A percentile compares a stretch with the other conserved stretches of the same genome.
Conservation (phyloP, 169 alveolate species). For the Toxoplasma gondii region DNA sequence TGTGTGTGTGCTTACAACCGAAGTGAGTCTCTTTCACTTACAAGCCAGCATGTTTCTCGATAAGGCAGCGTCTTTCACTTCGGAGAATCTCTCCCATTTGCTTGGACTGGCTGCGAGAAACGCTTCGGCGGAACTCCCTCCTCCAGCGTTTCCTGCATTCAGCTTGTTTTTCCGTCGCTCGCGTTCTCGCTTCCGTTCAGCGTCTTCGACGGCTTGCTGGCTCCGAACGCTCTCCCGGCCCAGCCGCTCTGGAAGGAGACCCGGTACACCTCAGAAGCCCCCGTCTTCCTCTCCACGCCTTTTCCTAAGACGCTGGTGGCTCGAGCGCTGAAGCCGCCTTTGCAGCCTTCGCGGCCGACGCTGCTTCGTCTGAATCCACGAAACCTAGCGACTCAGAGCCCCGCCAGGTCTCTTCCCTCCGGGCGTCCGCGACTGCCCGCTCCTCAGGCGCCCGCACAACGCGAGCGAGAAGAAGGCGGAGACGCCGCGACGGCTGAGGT, state of each 20-base stretch:
- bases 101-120: too few relatives aligned
- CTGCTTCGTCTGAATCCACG: constrained; percentile 26
- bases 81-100: too few relatives aligned
- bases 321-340: not conserved
- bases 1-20: too few relatives aligned
- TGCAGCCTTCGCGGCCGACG: not conserved
- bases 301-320: constrained; percentile 16
- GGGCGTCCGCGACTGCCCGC: not conserved
- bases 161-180: too few relatives aligned
- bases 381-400: not conserved
- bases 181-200: not conserved
- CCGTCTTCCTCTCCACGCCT: not conserved
- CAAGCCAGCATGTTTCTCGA: too few relatives aligned
- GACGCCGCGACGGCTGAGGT: too few relatives aligned
- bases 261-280: not conserved
- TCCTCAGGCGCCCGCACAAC: too few relatives aligned
- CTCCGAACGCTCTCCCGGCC: constrained; percentile 3
- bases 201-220: not conserved
- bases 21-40: too few relatives aligned
- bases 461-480: not conserved
- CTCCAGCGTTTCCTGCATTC: too few relatives aligned
- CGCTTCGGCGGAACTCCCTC: too few relatives aligned
- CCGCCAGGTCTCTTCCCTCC: not conserved
- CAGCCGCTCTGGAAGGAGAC: not conserved
- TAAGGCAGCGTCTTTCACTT: too few relatives aligned